Conservation (phyloP, 192 early-diverging fungal species). For the Rhizophagus clarus region DNA sequence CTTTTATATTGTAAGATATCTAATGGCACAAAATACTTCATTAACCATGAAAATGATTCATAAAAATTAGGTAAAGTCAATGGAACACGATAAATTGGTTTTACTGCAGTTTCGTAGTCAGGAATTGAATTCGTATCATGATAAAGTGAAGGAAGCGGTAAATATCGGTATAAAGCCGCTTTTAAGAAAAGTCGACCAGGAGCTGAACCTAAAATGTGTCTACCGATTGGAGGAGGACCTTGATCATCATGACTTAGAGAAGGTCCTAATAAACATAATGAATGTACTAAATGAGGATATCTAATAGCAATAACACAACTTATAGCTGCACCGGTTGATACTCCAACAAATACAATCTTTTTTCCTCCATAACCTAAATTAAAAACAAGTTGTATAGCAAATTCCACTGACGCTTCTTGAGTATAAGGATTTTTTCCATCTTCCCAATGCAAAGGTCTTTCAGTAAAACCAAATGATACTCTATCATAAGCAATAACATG, state of each 20-base stretch:
- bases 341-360: conserved; percentile 17
- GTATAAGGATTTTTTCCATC: conserved; percentile 27
- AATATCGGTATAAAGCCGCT: background rate
- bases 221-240: conserved; percentile 15
- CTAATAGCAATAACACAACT: background rate
- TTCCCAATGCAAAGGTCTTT: conserved; percentile 17
- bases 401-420: background rate
- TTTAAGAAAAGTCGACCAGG: conserved; percentile 14
- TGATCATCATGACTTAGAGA: conserved; percentile 12
- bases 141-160: conserved; percentile 10
- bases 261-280: conserved; percentile 8
- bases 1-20: background rate
- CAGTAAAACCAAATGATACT: conserved; percentile 23
- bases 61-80: conserved; percentile 28
- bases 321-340: background rate
- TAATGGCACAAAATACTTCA: conserved; percentile 20
- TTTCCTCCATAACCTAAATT: background rate
- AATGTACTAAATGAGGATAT: background rate
- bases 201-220: conserved; percentile 16
- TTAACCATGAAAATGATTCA: conserved; percentile 3
- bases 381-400: background rate
- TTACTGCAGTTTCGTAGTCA: conserved; percentile 21
- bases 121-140: conserved; percentile 7
- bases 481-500: conserved; percentile 32
- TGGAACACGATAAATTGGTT: conserved; percentile 19